Conservation (phyloP, 78 protist genomes). For the Pigoraptor vietnamica region DNA sequence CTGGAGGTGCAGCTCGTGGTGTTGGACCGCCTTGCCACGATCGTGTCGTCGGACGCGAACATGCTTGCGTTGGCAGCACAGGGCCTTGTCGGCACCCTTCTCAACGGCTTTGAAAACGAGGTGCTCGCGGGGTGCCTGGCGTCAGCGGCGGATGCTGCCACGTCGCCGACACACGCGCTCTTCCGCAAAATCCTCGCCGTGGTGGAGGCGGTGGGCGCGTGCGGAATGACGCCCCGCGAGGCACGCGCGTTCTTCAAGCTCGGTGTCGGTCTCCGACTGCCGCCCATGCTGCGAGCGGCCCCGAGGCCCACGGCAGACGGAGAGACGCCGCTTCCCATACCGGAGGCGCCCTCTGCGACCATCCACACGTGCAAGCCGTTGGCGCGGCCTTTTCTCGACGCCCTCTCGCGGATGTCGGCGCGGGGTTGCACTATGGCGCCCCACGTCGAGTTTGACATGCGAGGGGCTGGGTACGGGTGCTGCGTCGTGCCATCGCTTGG, state of each 20-base stretch:
- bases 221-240: background rate
- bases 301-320: no score
- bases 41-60: background rate
- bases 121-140: background rate
- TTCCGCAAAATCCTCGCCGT: background rate
- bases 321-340: no score
- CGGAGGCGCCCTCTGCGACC: background rate
- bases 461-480: background rate
- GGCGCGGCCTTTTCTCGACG: background rate
- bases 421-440: background rate
- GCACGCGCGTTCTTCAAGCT: background rate
- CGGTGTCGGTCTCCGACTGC: background rate
- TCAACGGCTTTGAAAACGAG: background rate
- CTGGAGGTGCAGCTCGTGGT: background rate
- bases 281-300: no score
- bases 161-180: background rate
- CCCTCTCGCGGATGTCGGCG: background rate
- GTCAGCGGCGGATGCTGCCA: background rate
- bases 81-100: background rate
- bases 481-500: background rate
- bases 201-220: background rate
- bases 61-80: background rate
- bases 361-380: background rate
- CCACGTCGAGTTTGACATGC: constrained; percentile 1
- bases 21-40: background rate